phyloP scores from a whole-genome alignment of 148 eudicot genomes.

The Drosera capensis region DNA sequence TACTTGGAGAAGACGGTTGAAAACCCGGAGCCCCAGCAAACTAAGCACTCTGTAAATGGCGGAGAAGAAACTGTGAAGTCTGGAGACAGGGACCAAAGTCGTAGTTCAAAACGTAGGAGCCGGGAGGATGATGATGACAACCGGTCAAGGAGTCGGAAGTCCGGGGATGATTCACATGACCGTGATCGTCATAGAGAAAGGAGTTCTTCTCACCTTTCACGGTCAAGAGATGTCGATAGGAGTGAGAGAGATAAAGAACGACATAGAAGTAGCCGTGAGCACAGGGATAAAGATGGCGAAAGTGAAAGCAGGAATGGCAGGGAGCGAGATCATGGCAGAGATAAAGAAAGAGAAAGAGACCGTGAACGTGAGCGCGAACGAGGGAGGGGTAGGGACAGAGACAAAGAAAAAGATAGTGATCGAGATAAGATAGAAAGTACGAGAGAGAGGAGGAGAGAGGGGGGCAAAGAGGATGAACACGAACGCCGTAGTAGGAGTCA shows the following conservation, averaged over 20 bases:
- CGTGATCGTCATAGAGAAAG: conserved; percentile 33
- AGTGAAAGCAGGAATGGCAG: conserved; percentile 24
- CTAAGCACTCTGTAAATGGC: conserved; percentile 32
- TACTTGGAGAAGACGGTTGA: conserved; percentile 65
- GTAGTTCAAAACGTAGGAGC: conserved; percentile 42
- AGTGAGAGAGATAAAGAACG: conserved; percentile 30
- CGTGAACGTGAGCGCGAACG: conserved; percentile 15
- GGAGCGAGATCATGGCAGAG: conserved; percentile 23
- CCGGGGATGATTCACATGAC: conserved; percentile 36
- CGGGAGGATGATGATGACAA: conserved; percentile 29
- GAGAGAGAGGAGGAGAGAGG: too few relatives aligned
- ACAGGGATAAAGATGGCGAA: conserved; percentile 26
- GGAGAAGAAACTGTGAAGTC: conserved; percentile 23
- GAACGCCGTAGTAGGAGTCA: too few relatives aligned
- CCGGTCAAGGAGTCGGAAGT: conserved; percentile 34
- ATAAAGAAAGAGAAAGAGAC: conserved; percentile 27
- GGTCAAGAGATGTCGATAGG: conserved; percentile 43
- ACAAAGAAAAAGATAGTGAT: too few relatives aligned
- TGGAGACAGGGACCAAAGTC: conserved; percentile 26
- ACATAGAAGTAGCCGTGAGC: conserved; percentile 34
- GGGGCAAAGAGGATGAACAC: too few relatives aligned
- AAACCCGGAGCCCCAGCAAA: conserved; percentile 26
- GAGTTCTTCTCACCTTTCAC: conserved; percentile 29
- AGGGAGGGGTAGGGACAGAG: conserved; percentile 17
- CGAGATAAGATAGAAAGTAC: conserved; percentile 15